These are phyloP conservation scores for Ceratorhiza oryzae-sativae DNA, from an alignment of 1,284 basidiomycete genomes.

Conservation along the genomic window DNA sequence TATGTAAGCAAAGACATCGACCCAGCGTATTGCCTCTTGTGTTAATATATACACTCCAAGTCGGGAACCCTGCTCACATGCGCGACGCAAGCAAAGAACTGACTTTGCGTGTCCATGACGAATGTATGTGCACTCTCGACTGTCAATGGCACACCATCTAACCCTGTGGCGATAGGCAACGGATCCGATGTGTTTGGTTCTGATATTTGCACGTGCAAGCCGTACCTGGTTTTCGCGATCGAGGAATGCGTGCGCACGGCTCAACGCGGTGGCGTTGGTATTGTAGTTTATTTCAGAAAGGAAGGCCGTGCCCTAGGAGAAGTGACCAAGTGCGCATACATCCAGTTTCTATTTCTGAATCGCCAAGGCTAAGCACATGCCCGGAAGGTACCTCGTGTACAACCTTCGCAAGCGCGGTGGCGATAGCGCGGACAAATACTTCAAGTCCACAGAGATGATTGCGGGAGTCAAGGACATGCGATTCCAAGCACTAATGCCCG, in stretches of 20 bases:
- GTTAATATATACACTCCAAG: slow-evolving; percentile 51
- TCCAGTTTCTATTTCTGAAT: background rate
- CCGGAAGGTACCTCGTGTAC: slow-evolving; percentile 88
- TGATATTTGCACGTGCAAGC: slow-evolving; percentile 95
- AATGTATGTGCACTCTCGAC: slow-evolving; percentile 66
- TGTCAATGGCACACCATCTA: slow-evolving; percentile 45
- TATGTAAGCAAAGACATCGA: slow-evolving; percentile 62
- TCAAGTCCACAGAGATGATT: slow-evolving; percentile 90
- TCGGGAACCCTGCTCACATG: slow-evolving; percentile 82
- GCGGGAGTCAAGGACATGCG: slow-evolving; percentile 97
- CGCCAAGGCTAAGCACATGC: slow-evolving; percentile 54
- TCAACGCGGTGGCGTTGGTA: slow-evolving; percentile 89
- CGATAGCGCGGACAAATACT: slow-evolving; percentile 92
- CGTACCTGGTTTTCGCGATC: slow-evolving; percentile 91
- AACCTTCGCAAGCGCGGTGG: slow-evolving; percentile 94
- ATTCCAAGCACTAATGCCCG: slow-evolving; percentile 96
- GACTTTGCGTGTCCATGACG: slow-evolving; percentile 92
- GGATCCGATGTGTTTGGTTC: slow-evolving; percentile 89
- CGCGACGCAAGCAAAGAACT: slow-evolving; percentile 83
- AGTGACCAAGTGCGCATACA: slow-evolving; percentile 74
- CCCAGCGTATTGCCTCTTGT: slow-evolving; percentile 45
- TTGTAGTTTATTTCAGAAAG: slow-evolving; percentile 94
- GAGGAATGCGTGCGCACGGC: slow-evolving; percentile 89
- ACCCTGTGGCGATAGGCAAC: slow-evolving; percentile 62
- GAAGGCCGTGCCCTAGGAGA: slow-evolving; percentile 93